Conservation (phyloP, 1,284 basidiomycete species). For the Meira nashicola region DNA sequence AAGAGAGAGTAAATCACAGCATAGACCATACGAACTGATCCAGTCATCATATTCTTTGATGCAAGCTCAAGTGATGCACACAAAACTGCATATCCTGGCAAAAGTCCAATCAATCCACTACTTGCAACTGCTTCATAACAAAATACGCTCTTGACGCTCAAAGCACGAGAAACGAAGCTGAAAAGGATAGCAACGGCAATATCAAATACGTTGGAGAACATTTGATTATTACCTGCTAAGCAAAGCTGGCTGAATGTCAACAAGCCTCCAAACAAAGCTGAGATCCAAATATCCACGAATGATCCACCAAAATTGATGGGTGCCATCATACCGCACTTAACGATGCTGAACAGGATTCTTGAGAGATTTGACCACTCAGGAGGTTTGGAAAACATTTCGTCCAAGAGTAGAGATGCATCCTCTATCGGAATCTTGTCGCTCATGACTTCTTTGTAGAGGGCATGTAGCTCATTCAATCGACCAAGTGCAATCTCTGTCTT, state of each 20-base stretch:
- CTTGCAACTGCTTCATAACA: conserved; percentile 79
- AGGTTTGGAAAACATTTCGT: conserved; percentile 61
- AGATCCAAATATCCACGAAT: conserved; percentile 63
- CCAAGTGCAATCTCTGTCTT: conserved; percentile 19
- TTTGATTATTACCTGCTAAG: conserved; percentile 70
- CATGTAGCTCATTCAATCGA: conserved; percentile 32
- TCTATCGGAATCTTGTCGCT: conserved; percentile 67
- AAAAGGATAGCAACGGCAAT: conserved; percentile 76
- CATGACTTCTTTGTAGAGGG: conserved; percentile 70
- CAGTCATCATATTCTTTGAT: conserved; percentile 23
- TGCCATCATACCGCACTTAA: conserved; percentile 63
- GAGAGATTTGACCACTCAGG: conserved; percentile 41
- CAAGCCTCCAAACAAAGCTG: conserved; percentile 66
- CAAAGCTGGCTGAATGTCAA: conserved; percentile 72
- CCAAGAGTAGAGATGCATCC: conserved; percentile 64
- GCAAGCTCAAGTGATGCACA: conserved; percentile 25
- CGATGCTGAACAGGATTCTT: conserved; percentile 65
- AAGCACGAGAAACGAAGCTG: conserved; percentile 69
- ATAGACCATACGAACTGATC: conserved; percentile 26
- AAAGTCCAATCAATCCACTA: conserved; percentile 71
- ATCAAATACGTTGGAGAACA: conserved; percentile 83
- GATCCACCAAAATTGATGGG: conserved; percentile 66
- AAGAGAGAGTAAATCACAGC: conserved; percentile 25
- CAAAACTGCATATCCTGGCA: conserved; percentile 70
- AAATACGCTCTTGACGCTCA: conserved; percentile 70